Evolutionary conservation across 805 yeast genomes (phyloP).

Genomic region (Kurtzmaniella fragi): DNA sequence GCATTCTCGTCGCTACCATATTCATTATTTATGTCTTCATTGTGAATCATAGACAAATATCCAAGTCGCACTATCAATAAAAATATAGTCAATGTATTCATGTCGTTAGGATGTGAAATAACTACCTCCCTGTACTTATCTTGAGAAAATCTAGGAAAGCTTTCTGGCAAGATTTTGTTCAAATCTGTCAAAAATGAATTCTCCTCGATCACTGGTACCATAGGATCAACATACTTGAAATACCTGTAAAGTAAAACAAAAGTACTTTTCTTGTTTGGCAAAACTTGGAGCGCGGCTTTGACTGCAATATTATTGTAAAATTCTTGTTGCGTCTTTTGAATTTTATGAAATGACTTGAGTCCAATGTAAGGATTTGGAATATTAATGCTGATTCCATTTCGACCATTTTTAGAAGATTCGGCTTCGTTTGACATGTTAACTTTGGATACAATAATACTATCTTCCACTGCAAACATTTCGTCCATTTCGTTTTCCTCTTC

Average conservation of each 20-base stretch:
- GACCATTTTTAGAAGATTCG: conserved; percentile 3
- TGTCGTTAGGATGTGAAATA: conserved; percentile 27
- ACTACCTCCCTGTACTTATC: conserved; percentile 16
- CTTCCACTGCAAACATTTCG: conserved; percentile 19
- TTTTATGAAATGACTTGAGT: conserved; percentile 15
- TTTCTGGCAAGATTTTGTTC: conserved; percentile 15
- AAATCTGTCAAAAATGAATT: conserved; percentile 20
- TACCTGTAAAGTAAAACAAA: conserved; percentile 25
- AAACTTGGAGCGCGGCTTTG: conserved; percentile 19
- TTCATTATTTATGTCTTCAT: conserved; percentile 20
- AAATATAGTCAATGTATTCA: conserved; percentile 24
- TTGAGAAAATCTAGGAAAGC: conserved; percentile 13
- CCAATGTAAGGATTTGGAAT: conserved; percentile 14
- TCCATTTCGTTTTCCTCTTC: conserved; percentile 7
- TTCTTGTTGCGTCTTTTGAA: conserved; percentile 15
- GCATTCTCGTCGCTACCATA: conserved; percentile 21
- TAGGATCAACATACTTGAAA: conserved; percentile 36
- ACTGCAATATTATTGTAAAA: conserved; percentile 22
- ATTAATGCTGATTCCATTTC: conserved; percentile 1
- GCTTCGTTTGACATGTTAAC: conserved; percentile 11
- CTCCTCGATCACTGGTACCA: conserved; percentile 33
- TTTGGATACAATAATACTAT: conserved; percentile 23
- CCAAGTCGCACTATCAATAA: conserved; percentile 30
- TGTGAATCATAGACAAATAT: conserved; percentile 35
- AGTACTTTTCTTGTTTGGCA: conserved; percentile 24